phyloP scores from a whole-genome alignment of 345 rosid species.

The Melaleuca alternifolia region DNA sequence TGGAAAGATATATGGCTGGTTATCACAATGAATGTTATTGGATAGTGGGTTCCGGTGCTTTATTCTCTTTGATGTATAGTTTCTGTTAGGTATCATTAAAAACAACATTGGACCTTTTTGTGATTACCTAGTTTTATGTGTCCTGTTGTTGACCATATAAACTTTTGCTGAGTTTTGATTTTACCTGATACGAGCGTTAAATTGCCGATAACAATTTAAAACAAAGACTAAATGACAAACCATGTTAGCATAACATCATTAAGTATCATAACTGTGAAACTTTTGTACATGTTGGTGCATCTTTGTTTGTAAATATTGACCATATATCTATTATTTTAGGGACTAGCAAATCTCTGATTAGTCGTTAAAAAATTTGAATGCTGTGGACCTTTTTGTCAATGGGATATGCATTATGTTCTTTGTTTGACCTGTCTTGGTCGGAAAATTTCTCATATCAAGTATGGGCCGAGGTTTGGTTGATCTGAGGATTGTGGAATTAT shows the following conservation, averaged over 20 bases:
- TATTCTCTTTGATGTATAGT: not conserved
- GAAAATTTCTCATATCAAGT: not conserved
- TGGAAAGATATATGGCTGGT: not conserved
- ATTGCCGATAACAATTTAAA: not conserved
- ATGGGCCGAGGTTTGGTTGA: not conserved
- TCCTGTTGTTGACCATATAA: not conserved
- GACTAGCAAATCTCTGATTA: not conserved
- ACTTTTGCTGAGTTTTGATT: not conserved
- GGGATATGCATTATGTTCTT: not conserved
- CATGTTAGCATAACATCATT: not conserved
- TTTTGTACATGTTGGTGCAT: not conserved
- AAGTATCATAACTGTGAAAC: not conserved
- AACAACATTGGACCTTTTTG: not conserved
- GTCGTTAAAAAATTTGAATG: not conserved
- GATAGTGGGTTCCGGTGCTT: not conserved
- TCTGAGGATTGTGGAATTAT: not conserved
- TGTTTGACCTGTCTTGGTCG: not conserved
- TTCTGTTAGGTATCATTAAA: not conserved
- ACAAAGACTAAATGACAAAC: not conserved
- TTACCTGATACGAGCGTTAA: not conserved
- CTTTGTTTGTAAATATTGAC: not conserved
- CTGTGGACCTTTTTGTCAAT: not conserved
- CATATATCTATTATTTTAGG: not conserved
- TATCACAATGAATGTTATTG: not conserved
- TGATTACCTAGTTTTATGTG: not conserved